Conservation (phyloP, 768 basidiomycete genomes). For the Lactifluus subvellereus region DNA sequence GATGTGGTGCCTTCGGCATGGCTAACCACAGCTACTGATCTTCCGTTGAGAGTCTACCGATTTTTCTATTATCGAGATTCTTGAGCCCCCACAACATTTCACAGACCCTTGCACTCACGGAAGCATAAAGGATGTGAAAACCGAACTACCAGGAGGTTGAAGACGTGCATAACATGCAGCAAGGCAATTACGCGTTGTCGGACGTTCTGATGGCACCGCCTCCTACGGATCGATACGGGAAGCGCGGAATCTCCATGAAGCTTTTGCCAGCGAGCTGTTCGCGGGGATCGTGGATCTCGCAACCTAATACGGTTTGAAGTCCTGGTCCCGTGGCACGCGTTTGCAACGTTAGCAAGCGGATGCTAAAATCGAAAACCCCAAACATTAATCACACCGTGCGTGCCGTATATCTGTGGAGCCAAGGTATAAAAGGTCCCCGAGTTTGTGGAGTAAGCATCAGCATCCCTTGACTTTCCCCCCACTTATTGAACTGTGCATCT, state of each 20-base stretch:
- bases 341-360: slow-evolving; percentile 5
- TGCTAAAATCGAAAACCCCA: slow-evolving; percentile 10
- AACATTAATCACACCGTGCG: background rate
- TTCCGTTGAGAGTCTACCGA: background rate
- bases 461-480: background rate
- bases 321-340: slow-evolving; percentile 5
- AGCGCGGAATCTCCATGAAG: slow-evolving; percentile 13
- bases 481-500: background rate
- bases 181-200: background rate
- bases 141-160: background rate
- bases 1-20: slow-evolving; percentile 14
- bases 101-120: background rate
- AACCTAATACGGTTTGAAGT: slow-evolving; percentile 7
- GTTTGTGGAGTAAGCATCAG: background rate
- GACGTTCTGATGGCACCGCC: slow-evolving; percentile 1
- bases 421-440: slow-evolving; percentile 15
- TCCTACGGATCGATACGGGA: slow-evolving; percentile 19
- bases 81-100: slow-evolving; percentile 1
- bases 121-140: slow-evolving; percentile 5
- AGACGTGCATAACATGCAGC: background rate
- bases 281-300: slow-evolving; percentile 11
- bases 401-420: background rate
- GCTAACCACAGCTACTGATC: background rate
- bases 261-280: background rate
- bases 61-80: background rate